These are phyloP conservation scores for Mariannaea elegans DNA, from an alignment of 2,329 filamentous ascomycete species.

Conservation along the genomic window DNA sequence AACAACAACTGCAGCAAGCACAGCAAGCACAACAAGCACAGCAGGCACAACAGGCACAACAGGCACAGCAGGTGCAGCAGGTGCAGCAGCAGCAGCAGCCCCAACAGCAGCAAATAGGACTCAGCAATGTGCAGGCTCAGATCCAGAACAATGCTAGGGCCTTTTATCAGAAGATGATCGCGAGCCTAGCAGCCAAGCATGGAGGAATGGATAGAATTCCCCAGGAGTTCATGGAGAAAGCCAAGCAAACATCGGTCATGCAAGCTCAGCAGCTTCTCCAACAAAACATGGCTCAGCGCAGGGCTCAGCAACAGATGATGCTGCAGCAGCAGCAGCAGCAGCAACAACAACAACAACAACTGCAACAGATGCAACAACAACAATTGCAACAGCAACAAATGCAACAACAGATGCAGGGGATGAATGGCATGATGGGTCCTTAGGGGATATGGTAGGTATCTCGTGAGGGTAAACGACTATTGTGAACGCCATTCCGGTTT, in stretches of 20 bases:
- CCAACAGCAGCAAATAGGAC: slow-evolving; percentile 44
- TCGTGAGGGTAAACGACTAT: neutral
- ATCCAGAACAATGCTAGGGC: slow-evolving; percentile 45
- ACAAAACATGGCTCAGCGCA: slow-evolving; percentile 43
- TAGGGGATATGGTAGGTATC: slow-evolving; percentile 54
- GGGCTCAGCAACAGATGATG: slow-evolving; percentile 46
- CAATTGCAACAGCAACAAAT: slow-evolving; percentile 32
- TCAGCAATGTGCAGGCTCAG: slow-evolving; percentile 43
- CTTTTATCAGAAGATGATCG: slow-evolving; percentile 53
- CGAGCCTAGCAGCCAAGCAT: slow-evolving; percentile 45
- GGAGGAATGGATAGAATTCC: slow-evolving; percentile 58
- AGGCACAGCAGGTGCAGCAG: slow-evolving; percentile 46
- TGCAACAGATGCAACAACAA: slow-evolving; percentile 35
- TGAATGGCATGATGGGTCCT: slow-evolving; percentile 63
- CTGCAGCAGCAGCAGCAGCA: slow-evolving; percentile 51
- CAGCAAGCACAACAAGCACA: slow-evolving; percentile 44
- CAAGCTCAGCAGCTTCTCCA: slow-evolving; percentile 51
- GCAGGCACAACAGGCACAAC: slow-evolving; percentile 42
- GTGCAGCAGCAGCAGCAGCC: slow-evolving; percentile 44
- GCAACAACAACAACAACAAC: slow-evolving; percentile 49
- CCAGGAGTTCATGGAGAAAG: slow-evolving; percentile 52
- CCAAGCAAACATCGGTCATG: slow-evolving; percentile 53
- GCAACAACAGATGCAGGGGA: slow-evolving; percentile 50
- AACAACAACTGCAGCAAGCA: slow-evolving; percentile 45
- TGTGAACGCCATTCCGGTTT: neutral